phyloP scores from a whole-genome alignment of 2,329 filamentous ascomycete genomes.

The Coniochaeta prunicola region DNA sequence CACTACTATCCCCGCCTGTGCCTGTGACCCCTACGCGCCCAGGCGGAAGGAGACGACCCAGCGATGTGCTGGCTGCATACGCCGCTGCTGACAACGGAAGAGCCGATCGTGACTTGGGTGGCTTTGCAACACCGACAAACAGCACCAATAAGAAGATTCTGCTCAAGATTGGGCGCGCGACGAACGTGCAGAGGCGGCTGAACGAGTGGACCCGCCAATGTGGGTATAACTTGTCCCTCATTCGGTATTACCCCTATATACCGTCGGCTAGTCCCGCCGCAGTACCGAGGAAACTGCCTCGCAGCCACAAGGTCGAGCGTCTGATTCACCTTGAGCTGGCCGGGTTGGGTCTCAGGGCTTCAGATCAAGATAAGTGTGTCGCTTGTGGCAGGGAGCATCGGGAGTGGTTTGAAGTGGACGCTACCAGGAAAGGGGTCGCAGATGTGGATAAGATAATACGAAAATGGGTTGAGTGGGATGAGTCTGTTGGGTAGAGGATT shows the following conservation, averaged over 20 bases:
- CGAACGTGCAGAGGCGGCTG: conserved; percentile 84
- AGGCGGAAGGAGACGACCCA: conserved; percentile 37
- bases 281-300: conserved; percentile 65
- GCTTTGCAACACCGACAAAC: conserved; percentile 17
- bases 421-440: conserved; percentile 61
- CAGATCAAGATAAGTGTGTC: conserved; percentile 53
- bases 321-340: conserved; percentile 86
- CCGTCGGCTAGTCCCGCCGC: conserved; percentile 29
- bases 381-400: conserved; percentile 79
- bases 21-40: conserved; percentile 24
- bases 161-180: conserved; percentile 59
- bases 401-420: conserved; percentile 93
- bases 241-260: conserved; percentile 87
- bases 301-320: conserved; percentile 81
- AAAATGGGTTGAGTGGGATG: conserved; percentile 82
- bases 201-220: conserved; percentile 94
- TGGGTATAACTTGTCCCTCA: conserved; percentile 77
- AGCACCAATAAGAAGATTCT: conserved; percentile 51
- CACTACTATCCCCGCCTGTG: conserved; percentile 45
- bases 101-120: conserved; percentile 12
- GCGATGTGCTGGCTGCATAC: conserved; percentile 48
- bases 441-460: conserved; percentile 58
- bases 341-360: conserved; percentile 47
- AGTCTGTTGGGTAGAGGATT: conserved; percentile 25
- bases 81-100: conserved; percentile 23